Evolutionary conservation across 331 rosid species (phyloP).

Genomic region (Telfairia occidentalis): DNA sequence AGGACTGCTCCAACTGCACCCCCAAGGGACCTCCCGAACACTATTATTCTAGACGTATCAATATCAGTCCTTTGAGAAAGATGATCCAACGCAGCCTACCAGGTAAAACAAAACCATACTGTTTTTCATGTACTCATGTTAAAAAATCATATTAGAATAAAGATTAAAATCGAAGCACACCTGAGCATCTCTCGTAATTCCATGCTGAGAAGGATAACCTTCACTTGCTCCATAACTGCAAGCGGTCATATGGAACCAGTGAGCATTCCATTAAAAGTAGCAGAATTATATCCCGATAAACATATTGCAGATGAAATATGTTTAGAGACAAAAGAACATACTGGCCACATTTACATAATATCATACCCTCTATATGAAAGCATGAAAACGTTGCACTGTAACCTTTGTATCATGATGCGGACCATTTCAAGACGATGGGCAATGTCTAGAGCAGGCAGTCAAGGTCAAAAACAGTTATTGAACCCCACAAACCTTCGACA

Average conservation of each 20-base stretch:
- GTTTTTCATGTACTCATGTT: neutral
- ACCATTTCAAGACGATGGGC: constrained; percentile 99
- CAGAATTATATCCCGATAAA: constrained; percentile 1
- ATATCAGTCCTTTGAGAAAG: constrained; percentile 87
- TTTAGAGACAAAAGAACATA: neutral
- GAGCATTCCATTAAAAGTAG: constrained; percentile 15
- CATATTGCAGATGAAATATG: constrained; percentile 10
- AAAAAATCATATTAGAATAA: constrained; percentile 3
- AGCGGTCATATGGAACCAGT: constrained; percentile 13
- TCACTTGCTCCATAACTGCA: constrained; percentile 94
- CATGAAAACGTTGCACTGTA: constrained; percentile 88
- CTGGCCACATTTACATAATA: neutral
- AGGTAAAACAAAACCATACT: neutral
- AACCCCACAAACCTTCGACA: neutral
- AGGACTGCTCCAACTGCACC: constrained; percentile 97
- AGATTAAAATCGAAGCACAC: constrained; percentile 24
- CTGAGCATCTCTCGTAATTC: constrained; percentile 89
- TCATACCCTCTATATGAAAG: constrained; percentile 94
- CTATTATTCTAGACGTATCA: constrained; percentile 77
- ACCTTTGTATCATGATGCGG: constrained; percentile 65
- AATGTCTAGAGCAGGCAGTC: constrained; percentile 65
- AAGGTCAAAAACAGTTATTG: constrained; percentile 34
- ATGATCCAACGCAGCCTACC: constrained; percentile 94
- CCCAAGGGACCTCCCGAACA: constrained; percentile 96
- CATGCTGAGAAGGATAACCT: constrained; percentile 93